phyloP scores from a whole-genome alignment of 805 yeast genomes.

The Barnettozyma sp. region DNA sequence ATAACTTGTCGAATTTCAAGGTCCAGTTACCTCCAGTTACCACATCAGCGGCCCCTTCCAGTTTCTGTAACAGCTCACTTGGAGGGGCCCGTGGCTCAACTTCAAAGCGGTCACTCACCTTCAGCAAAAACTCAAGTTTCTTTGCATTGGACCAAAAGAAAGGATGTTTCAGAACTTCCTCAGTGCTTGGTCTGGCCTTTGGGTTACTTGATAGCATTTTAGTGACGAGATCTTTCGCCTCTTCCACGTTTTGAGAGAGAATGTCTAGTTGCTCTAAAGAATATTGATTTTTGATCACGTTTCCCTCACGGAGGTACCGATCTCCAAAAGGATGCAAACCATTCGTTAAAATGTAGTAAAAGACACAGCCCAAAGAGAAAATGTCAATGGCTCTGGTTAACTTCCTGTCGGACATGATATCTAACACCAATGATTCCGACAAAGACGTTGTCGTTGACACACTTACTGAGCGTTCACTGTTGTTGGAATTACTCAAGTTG shows the following conservation, averaged over 20 bases:
- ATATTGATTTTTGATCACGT: slow-evolving; percentile 65
- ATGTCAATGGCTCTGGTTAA: slow-evolving; percentile 88
- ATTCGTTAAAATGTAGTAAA: slow-evolving; percentile 72
- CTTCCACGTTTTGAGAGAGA: slow-evolving; percentile 39
- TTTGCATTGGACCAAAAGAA: slow-evolving; percentile 73
- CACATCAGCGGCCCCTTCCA: slow-evolving; percentile 45
- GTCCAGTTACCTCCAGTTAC: slow-evolving; percentile 77
- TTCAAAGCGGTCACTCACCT: slow-evolving; percentile 88
- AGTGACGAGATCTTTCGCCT: slow-evolving; percentile 65
- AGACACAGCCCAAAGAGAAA: slow-evolving; percentile 92
- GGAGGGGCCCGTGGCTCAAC: slow-evolving; percentile 78
- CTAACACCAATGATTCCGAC: slow-evolving; percentile 32
- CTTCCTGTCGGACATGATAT: slow-evolving; percentile 43
- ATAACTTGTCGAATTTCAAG: slow-evolving; percentile 55
- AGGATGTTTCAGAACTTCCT: slow-evolving; percentile 70
- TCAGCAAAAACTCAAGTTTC: slow-evolving; percentile 76
- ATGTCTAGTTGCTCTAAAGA: slow-evolving; percentile 22
- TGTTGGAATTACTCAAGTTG: slow-evolving; percentile 11
- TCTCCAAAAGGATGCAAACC: slow-evolving; percentile 97
- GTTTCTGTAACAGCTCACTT: slow-evolving; percentile 43
- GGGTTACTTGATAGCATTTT: slow-evolving; percentile 72
- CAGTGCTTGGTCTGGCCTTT: slow-evolving; percentile 61
- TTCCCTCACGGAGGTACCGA: slow-evolving; percentile 78
- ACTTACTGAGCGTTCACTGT: slow-evolving; percentile 21
- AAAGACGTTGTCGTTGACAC: slow-evolving; percentile 18